A percentile compares a stretch with the other conserved stretches of the same genome.
Conservation (phyloP, 805 yeast genomes). For the Hanseniaspora hatyaiensis region DNA sequence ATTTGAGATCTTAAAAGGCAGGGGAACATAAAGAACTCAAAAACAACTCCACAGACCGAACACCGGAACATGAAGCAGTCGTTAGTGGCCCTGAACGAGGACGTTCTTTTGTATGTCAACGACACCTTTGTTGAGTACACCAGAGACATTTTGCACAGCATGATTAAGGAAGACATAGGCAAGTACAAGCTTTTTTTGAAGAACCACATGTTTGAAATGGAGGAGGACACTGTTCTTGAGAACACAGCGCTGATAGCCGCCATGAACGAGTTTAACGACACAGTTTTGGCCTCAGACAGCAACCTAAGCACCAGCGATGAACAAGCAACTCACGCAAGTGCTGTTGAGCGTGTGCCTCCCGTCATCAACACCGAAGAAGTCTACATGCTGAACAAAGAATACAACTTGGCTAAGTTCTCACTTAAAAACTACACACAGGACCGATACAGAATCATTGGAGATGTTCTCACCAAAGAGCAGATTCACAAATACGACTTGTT, state of each 20-base stretch:
- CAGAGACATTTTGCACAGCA: background rate
- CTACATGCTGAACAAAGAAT: conserved; percentile 8
- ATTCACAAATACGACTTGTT: conserved; percentile 13
- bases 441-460: conserved; percentile 10
- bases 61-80: conserved; percentile 15
- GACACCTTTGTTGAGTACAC: conserved; percentile 13
- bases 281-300: background rate
- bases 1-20: too few species aligned
- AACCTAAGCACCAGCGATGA: background rate
- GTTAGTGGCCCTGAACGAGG: conserved; percentile 5
- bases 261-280: conserved; percentile 4
- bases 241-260: background rate
- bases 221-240: background rate
- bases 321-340: background rate
- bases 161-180: conserved; percentile 8
- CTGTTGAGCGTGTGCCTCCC: conserved; percentile 1
- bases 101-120: conserved; percentile 2
- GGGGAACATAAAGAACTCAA: background rate
- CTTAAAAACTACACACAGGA: conserved; percentile 8
- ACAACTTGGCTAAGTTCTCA: conserved; percentile 10
- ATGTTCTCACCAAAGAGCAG: conserved; percentile 3
- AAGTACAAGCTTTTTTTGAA: conserved; percentile 7
- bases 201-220: conserved; percentile 3
- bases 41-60: background rate
- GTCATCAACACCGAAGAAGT: conserved; percentile 8